Evolutionary conservation across 1,284 basidiomycete species (phyloP).

Genomic region (Rhodotorula sp.): DNA sequence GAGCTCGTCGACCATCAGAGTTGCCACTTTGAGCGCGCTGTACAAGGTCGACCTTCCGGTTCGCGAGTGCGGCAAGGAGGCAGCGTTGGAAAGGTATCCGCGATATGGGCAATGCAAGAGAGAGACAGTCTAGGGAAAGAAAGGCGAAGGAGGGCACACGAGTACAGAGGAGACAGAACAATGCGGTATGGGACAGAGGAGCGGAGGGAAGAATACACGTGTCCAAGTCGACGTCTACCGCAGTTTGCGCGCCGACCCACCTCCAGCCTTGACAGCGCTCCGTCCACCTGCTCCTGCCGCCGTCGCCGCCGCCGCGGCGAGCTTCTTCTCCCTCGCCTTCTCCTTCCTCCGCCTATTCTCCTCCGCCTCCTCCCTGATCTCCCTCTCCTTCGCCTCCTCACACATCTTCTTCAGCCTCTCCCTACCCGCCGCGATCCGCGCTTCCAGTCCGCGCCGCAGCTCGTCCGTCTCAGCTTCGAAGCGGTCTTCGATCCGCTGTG

Average conservation of each 20-base stretch:
- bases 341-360: slow-evolving; percentile 3
- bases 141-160: no score
- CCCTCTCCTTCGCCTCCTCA: slow-evolving; percentile 14
- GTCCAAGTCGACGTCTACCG: background rate
- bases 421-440: slow-evolving; percentile 4
- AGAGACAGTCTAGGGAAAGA: no score
- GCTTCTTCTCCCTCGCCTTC: slow-evolving; percentile 1
- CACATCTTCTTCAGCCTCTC: slow-evolving; percentile 7
- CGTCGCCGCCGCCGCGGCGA: background rate
- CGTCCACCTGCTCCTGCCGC: background rate
- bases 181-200: no score
- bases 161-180: no score
- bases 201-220: no score
- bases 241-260: background rate
- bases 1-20: no score
- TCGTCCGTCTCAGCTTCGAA: background rate
- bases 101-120: no score
- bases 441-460: background rate
- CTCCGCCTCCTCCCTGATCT: slow-evolving; percentile 7
- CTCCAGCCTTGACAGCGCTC: background rate
- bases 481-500: background rate
- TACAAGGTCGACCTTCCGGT: no score
- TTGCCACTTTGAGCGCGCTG: no score
- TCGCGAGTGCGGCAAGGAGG: no score
- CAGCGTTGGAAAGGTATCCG: no score